Evolutionary conservation across 352 stramenopile species (phyloP), one percentile per base, ranked within the genome.

Genomic region (Phytophthora pseudosyringae): DNA sequence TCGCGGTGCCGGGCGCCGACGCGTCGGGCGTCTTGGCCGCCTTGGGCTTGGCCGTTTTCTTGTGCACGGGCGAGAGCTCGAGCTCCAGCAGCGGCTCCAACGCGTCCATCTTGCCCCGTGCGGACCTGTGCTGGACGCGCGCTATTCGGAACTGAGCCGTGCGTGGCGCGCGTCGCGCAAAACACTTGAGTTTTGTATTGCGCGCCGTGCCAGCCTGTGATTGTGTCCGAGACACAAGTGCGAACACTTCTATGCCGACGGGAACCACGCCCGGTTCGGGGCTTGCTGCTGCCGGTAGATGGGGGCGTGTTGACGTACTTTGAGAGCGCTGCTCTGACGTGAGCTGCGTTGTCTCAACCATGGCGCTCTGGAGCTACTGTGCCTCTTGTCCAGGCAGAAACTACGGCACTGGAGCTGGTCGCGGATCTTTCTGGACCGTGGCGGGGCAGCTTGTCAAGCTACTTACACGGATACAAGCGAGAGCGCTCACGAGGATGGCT

Each of bases 21-120:
- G 18, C 10, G 40, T 46, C 18, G 3, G 26, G 32, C 18, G 36
- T 33, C 13, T 56, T 43, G 40, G 54, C 26, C 31, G 48, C 11
- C 56, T 67, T 67, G 33, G 59, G 59, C 40, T 50, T 36, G 11
- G 59, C 43, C 43, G 33, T 67, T 29, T 62, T 71, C 63, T 71
- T 71, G 18, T 67, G 56, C 6, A 67, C 25, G 33, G 63, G 56
- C 32, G 63, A 71, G 33, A 67, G 56, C 26, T 67, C 63, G 32
- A 55, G 26, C 40, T 67, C 49, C 28, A 52, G 29, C 7, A 70
- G 38, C 15, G 52, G 46, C 61, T 64, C 54, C 28, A 69, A 26
- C 3, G 13, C 25, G 5, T 65, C 57, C 45, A 50, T 59, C 31
- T 43, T 40, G 35, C 13, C 3, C 35, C 11, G 2, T 46, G 9